Evolutionary conservation across 2,329 filamentous ascomycete species (phyloP), one percentile per base, ranked within the genome.

Genomic region (Ophiostoma sp.): DNA sequence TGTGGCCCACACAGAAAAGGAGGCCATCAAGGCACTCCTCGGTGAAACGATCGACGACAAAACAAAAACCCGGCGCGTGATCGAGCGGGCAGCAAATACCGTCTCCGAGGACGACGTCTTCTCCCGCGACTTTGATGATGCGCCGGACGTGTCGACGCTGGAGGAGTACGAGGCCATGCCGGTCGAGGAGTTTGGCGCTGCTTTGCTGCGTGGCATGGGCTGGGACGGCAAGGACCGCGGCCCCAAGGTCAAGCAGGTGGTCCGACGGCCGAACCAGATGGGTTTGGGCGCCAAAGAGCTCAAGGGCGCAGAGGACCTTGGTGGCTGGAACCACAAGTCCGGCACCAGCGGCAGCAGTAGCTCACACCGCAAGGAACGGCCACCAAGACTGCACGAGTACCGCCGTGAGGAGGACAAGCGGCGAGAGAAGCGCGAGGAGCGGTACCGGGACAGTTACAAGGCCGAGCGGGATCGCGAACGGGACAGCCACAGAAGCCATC

Each of bases 161-260:
- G 92, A 93, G 45, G 93, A 96, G 78, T 98, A 98, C 82, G 91
- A 92, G 74, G 90, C 92, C 15, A 92, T 97, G 75, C 95, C 96
- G 0, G 94, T 98, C 19, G 95, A 98, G 77, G 94, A 98, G 78
- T 99, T 98, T 77, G 96, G 96, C 8, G 92, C 94, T 22, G 94
- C 95, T 0, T 86, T 98, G 76, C 86, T 99, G 48, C 90, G 95
- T 42, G 94, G 95, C 11, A 98, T 98, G 93, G 96, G 96, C 9
- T 98, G 95, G 95, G 94, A 98, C 85, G 91, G 83, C 81, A 88
- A 90, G 72, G 84, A 86, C 75, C 83, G 85, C 64, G 87, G 85
- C 1, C 81, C 84, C 2, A 92, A 92, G 76, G 85, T 90, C 48
- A 91, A 89, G 75, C 84, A 90, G 22, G 85, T 90, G 17, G 91